Conservation (phyloP, 2,329 filamentous ascomycete species). For the Lachnellula suecica region DNA sequence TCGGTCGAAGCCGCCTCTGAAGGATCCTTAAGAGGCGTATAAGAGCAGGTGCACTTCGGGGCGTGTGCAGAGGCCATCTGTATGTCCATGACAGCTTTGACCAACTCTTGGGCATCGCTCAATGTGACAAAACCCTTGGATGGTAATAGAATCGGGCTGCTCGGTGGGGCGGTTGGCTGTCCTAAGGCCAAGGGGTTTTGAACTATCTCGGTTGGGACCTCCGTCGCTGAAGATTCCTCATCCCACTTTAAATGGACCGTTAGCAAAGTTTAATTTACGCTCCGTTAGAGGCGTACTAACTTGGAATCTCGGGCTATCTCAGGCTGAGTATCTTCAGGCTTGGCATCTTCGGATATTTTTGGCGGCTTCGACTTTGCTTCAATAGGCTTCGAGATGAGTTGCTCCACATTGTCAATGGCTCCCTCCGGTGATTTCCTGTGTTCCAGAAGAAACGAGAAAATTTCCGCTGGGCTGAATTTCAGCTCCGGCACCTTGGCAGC, state of each 20-base stretch:
- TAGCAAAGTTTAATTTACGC: constrained; percentile 10
- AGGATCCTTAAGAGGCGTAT: constrained; percentile 10
- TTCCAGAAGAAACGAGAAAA: constrained; percentile 63
- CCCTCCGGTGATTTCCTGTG: constrained; percentile 54
- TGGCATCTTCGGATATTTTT: constrained; percentile 5
- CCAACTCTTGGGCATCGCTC: constrained; percentile 14
- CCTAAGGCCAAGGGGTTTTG: too few species aligned
- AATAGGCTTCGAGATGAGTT: constrained; percentile 13
- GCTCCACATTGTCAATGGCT: constrained; percentile 51
- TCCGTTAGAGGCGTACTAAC: constrained; percentile 11
- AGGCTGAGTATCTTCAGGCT: constrained; percentile 7
- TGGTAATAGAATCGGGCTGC: constrained; percentile 12
- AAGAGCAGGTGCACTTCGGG: constrained; percentile 7
- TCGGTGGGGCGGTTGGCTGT: constrained; percentile 7
- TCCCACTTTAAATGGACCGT: constrained; percentile 14
- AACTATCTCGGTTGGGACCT: constrained; percentile 17
- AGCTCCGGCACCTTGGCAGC: constrained; percentile 48
- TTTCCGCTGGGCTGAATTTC: constrained; percentile 56
- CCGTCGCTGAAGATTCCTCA: constrained; percentile 12
- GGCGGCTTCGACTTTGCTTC: constrained; percentile 8
- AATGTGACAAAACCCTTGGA: constrained; percentile 10
- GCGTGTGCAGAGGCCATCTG: constrained; percentile 11
- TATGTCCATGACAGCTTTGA: constrained; percentile 13
- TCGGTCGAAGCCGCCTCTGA: constrained; percentile 5
- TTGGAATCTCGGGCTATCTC: constrained; percentile 10